Evolutionary conservation across 306 rosid genomes (phyloP).

Genomic region (Rosa lucieae): DNA sequence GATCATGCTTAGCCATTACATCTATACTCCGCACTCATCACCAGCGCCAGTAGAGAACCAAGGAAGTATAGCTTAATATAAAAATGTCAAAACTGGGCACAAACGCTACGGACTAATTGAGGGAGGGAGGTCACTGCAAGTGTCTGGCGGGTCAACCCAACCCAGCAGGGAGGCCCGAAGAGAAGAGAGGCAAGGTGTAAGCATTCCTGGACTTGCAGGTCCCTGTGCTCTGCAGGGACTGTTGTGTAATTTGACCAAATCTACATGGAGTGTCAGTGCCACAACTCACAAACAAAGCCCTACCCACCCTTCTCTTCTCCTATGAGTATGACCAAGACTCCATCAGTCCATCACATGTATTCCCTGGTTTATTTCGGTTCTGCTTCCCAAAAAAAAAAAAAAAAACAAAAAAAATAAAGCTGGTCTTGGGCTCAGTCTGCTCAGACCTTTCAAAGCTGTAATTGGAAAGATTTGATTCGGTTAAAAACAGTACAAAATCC

Average conservation of each 20-base stretch:
- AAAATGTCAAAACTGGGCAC: neutral
- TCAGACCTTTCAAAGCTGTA: slow-evolving; percentile 1
- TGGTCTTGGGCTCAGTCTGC: neutral
- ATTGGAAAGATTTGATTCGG: slow-evolving; percentile 15
- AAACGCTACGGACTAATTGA: neutral
- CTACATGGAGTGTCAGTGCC: neutral
- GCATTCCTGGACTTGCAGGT: neutral
- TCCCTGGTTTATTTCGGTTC: neutral
- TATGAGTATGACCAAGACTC: neutral
- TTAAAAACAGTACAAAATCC: slow-evolving; percentile 4
- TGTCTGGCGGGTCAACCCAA: neutral
- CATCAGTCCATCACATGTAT: neutral
- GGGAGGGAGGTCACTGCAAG: neutral
- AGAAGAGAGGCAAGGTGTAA: neutral
- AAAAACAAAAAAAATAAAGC: neutral
- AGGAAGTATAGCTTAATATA: neutral
- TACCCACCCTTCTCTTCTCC: neutral
- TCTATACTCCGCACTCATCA: neutral
- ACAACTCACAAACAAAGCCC: neutral
- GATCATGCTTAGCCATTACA: neutral
- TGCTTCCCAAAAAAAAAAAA: neutral
- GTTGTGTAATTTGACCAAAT: neutral
- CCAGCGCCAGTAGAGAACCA: neutral
- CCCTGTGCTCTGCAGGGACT: neutral
- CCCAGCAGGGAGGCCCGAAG: neutral